Evolutionary conservation across 257 asterid species (phyloP).

Genomic region (Forsythia suspensa): DNA sequence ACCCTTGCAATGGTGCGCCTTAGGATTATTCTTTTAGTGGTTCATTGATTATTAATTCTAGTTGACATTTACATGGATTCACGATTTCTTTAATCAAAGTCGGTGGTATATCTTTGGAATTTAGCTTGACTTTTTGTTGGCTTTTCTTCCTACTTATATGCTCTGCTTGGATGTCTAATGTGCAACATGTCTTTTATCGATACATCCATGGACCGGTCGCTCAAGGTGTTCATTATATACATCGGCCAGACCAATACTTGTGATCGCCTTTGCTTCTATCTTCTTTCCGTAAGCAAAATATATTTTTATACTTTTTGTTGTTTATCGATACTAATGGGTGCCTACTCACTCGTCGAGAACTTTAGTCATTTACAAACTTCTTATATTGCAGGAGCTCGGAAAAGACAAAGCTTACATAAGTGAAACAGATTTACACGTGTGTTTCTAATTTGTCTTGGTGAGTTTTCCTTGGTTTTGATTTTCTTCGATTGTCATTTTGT

Average conservation of each 20-base stretch:
- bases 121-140: background rate
- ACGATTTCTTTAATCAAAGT: background rate
- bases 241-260: slow-evolving; percentile 73
- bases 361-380: slow-evolving; percentile 24
- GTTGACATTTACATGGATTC: no score
- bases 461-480: slow-evolving; percentile 30
- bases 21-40: background rate
- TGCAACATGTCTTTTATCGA: slow-evolving; percentile 27
- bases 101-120: background rate
- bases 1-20: background rate
- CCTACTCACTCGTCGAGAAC: slow-evolving; percentile 7
- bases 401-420: slow-evolving; percentile 81
- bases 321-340: background rate
- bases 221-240: slow-evolving; percentile 71
- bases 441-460: slow-evolving; percentile 80
- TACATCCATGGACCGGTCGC: slow-evolving; percentile 76
- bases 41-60: no score
- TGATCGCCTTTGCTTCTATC: slow-evolving; percentile 65
- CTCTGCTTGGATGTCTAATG: slow-evolving; percentile 16
- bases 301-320: background rate
- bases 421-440: slow-evolving; percentile 78
- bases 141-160: background rate
- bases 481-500: background rate
- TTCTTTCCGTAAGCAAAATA: slow-evolving; percentile 96
- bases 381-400: slow-evolving; percentile 79